Base-by-base conservation (phyloP, 805 yeast species). In the Lipomyces japonicus region DNA sequence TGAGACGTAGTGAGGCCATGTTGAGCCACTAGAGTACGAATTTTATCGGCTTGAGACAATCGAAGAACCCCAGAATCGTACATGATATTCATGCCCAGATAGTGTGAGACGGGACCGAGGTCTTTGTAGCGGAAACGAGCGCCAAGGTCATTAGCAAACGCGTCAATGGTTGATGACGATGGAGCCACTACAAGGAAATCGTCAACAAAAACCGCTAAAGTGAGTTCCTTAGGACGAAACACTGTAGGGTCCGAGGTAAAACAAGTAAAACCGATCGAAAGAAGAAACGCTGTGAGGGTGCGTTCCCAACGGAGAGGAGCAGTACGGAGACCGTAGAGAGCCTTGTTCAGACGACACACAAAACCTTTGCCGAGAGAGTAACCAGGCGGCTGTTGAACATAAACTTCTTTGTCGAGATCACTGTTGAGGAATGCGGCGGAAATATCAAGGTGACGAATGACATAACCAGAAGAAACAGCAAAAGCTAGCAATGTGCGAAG, bases 281-380 rank as follows among this genome's bases (percentile, higher is more conserved):
- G 16, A 12, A 21, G 44, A 24, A 24, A 40, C 7, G 37, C 16
- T 19, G 38, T 21, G 21, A 40, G 35, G 7, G 32, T 28, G 10
- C 32, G 32, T 28, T 24, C 35, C 44, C 38, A 40, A 10, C 14
- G 32, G 34, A 40, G 18, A 16, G 44, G 44, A 16, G 44, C 44
- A 4, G 44, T 23, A 34, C 44, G 44, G 32, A 40, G 44, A 22
- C 38, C 44, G 35, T 21, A 28, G 14, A 28, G 32, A 28, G 42
- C 42, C n/a, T 23, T 19, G 10, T 39, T 19, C 9, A 39, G 42
- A n/a, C 25, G 42, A 16, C 42, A 39, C 9, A 39, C 42, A 19
- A 12, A 7, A 9, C 14, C 23, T 10, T 19, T 9, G 14, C 30
- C 42, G 21, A 10, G 18, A 10, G 14, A 10, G 23, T 9, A 18